Evolutionary conservation across 176 grass and related monocot genomes (phyloP), one percentile per base, ranked within the genome.

Genomic region (Calamus simplicifolius): DNA sequence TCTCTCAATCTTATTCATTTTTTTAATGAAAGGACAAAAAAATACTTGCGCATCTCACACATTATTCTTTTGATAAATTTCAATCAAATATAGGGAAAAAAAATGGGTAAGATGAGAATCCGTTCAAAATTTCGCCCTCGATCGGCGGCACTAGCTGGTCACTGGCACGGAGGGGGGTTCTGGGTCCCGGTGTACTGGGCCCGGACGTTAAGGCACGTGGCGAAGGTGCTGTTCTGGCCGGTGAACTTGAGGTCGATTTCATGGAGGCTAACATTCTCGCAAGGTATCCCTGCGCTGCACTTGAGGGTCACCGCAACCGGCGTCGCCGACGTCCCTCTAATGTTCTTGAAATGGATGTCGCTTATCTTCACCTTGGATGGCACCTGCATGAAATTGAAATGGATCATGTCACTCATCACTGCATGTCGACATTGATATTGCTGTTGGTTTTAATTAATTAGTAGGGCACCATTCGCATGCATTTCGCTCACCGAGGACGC

Each of bases 161-260:
- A n/a, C n/a, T n/a, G 18, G 67, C 89, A 94, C 0, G 89, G 84
- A 27, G 69, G 69, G 0, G 89, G 89, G 8, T 70, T 49, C 74
- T 84, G 80, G 25, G 10, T 70, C 2, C 77, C 81, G 2, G 16
- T 48, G 73, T 84, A 94, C 52, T 58, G 60, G 4, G 81, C 73
- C 35, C 63, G 81, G 5, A 73, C 57, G 26, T 79, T 84, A 28
- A 71, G 60, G 16, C 89, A 94, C 29, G 61, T 35, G 0, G 89
- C 48, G 3, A 43, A 73, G 3, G 59, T 8, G 13, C 5, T 18
- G 3, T 51, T 74, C 4, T 56, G 29, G 0, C 74, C 74, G 10
- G 64, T 60, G 62, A 79, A 73, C 19, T 31, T 51, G 1, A 94
- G 74, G 29, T 75, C 35, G 0, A 94, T 67, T 62, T 94, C 64